phyloP scores from a whole-genome alignment of 148 eudicot species.

The Vaccinium vitisidaea region DNA sequence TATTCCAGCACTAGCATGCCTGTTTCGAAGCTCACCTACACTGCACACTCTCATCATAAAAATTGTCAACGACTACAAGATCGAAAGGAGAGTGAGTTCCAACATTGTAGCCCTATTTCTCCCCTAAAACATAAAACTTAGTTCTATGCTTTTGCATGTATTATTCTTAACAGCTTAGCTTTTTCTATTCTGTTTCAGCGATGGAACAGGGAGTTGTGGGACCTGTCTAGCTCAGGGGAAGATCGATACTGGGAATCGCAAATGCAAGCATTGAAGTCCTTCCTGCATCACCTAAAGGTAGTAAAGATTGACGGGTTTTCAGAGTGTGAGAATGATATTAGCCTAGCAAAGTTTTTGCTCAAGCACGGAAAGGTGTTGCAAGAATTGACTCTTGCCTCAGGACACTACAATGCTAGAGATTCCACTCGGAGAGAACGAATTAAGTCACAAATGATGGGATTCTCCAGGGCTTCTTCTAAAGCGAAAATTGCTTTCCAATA shows the following conservation, averaged over 20 bases:
- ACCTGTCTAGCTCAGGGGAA: constrained; percentile 26
- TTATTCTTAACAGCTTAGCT: neutral
- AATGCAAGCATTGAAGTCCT: constrained; percentile 28
- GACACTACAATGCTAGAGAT: constrained; percentile 28
- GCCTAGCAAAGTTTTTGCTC: constrained; percentile 47
- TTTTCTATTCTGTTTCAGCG: constrained; percentile 16
- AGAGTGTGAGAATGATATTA: constrained; percentile 37
- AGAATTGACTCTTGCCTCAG: constrained; percentile 36
- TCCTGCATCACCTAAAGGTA: constrained; percentile 44
- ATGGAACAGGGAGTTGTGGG: constrained; percentile 49
- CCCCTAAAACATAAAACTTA: neutral
- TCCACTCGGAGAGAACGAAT: constrained; percentile 38
- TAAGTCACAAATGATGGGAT: constrained; percentile 52
- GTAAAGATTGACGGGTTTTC: constrained; percentile 47
- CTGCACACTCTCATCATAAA: constrained; percentile 45
- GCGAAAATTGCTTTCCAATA: constrained; percentile 43
- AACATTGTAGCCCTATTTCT: neutral
- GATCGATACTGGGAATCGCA: constrained; percentile 50
- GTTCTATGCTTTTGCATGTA: neutral
- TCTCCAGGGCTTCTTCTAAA: constrained; percentile 43
- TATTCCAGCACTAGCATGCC: constrained; percentile 35
- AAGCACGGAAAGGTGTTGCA: constrained; percentile 52
- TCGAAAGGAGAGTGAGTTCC: constrained; percentile 33
- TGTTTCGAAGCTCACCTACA: constrained; percentile 41
- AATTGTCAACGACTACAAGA: constrained; percentile 24